A percentile compares a stretch with the other conserved stretches of the same genome.
phyloP scores from a whole-genome alignment of 2,329 filamentous ascomycete genomes.

The Exophiala xenobiotica region DNA sequence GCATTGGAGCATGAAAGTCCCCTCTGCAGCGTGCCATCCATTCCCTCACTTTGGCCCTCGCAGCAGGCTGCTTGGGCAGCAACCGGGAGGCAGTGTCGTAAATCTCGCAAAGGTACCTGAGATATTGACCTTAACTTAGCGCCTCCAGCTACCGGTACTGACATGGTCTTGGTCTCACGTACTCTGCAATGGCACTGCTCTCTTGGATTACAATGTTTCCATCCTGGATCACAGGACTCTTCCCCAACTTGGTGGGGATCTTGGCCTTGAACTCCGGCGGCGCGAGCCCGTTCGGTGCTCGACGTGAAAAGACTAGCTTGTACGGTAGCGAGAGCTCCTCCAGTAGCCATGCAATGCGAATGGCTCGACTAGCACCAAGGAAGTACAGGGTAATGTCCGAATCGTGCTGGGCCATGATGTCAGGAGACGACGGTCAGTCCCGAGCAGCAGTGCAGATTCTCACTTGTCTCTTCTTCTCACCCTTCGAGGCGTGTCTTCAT shows the following conservation, averaged over 20 bases:
- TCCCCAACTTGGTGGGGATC: slow-evolving; percentile 45
- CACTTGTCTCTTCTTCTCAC: too few relatives aligned
- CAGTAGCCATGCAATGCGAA: slow-evolving; percentile 75
- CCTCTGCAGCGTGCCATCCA: slow-evolving; percentile 51
- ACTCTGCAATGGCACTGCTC: slow-evolving; percentile 51
- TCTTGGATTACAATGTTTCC: slow-evolving; percentile 42
- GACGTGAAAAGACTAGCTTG: slow-evolving; percentile 74
- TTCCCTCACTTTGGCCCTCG: slow-evolving; percentile 41
- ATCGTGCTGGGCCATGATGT: background rate
- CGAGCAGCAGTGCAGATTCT: too few relatives aligned
- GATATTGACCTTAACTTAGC: background rate
- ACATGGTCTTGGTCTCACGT: slow-evolving; percentile 25
- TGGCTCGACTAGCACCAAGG: slow-evolving; percentile 44
- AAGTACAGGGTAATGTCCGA: slow-evolving; percentile 47
- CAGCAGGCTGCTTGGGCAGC: slow-evolving; percentile 37
- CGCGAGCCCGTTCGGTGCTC: slow-evolving; percentile 55
- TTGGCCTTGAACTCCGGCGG: slow-evolving; percentile 52
- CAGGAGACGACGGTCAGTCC: too few relatives aligned
- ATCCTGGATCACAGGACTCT: slow-evolving; percentile 47
- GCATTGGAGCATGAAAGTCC: slow-evolving; percentile 47
- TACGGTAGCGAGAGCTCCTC: slow-evolving; percentile 78
- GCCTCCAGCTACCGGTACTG: background rate
- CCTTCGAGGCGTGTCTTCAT: too few relatives aligned
- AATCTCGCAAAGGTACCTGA: slow-evolving; percentile 47
- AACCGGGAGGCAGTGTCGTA: slow-evolving; percentile 44